These are phyloP conservation scores for Rhynchospora pubera DNA, from an alignment of 176 grass and related monocot genomes.

Conservation along the genomic window DNA sequence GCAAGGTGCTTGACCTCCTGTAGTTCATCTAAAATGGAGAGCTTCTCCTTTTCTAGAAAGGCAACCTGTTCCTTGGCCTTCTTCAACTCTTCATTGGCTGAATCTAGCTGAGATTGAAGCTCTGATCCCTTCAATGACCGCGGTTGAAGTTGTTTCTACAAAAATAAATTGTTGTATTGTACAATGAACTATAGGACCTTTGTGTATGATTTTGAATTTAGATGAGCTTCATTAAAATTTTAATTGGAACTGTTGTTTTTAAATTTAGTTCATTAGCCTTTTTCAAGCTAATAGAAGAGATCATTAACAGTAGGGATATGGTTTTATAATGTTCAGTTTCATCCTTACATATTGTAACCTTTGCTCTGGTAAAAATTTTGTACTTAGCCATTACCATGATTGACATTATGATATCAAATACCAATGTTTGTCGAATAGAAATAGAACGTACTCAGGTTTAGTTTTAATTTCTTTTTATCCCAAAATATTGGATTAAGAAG, in stretches of 20 bases:
- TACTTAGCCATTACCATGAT: not conserved
- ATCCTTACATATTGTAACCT: no score
- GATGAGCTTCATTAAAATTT: not conserved
- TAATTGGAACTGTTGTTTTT: not conserved
- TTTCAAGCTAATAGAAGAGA: not conserved
- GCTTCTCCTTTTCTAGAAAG: constrained; percentile 57
- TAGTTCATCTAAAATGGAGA: constrained; percentile 46
- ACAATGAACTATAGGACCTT: not conserved
- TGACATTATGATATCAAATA: not conserved
- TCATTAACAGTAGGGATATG: not conserved
- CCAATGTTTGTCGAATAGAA: not conserved
- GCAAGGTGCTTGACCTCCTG: constrained; percentile 52
- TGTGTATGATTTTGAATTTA: not conserved
- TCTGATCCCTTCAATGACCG: constrained; percentile 34
- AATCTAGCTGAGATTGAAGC: constrained; percentile 54
- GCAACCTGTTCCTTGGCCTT: constrained; percentile 69
- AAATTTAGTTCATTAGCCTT: not conserved
- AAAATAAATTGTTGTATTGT: not conserved
- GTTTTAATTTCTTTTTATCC: not conserved
- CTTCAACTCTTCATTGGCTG: constrained; percentile 58
- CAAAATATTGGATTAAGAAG: not conserved
- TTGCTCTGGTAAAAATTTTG: no score
- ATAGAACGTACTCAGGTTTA: not conserved
- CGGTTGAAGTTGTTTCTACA: constrained; percentile 48
- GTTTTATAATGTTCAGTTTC: no score